Evolutionary conservation across 768 basidiomycete species (phyloP), one percentile per base, ranked within the genome.

Genomic region (Termitomyces sp.): DNA sequence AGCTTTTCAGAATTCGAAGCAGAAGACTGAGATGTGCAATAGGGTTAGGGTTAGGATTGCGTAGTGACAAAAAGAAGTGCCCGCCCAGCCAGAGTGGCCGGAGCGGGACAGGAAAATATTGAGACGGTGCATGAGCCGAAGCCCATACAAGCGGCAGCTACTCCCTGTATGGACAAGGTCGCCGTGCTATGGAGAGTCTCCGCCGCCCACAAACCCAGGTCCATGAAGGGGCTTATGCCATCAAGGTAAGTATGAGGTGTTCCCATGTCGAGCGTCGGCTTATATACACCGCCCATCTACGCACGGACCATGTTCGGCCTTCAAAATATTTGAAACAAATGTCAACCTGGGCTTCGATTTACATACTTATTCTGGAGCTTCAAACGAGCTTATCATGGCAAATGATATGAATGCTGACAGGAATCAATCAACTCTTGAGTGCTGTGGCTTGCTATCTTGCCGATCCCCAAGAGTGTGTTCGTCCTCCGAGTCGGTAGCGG

Each of bases 121-220:
- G 57, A 73, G 82, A 82, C 76, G 73, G 78, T 81, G 80, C 83
- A 82, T 83, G 79, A 76, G 76, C 83, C 79, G 77, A 80, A 80
- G 81, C 80, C 67, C 79, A 83, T 76, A 82, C 80, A 79, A 80
- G 68, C 77, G 72, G 61, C 63, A 57, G 67, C 72, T 67, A 74
- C 77, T 77, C 82, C 79, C 82, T 85, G 79, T 73, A 62, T 72
- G 84, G 83, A 84, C 82, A 85, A 66, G 81, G 84, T 85, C 83
- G 83, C 84, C 83, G 82, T 85, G 83, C 83, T 83, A 85, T 85
- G 83, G 74, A 79, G 78, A 72, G 66, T 75, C 72, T 78, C 78
- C 70, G 77, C 72, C 64, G 76, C 80, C 84, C 82, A 81, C 73
- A 82, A 74, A 72, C 79, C 81, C 80, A 61, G 77, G 69, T 75